These are phyloP conservation scores for Rhodosporidiobolus sp. DNA, from an alignment of 768 basidiomycete species.

Conservation along the genomic window DNA sequence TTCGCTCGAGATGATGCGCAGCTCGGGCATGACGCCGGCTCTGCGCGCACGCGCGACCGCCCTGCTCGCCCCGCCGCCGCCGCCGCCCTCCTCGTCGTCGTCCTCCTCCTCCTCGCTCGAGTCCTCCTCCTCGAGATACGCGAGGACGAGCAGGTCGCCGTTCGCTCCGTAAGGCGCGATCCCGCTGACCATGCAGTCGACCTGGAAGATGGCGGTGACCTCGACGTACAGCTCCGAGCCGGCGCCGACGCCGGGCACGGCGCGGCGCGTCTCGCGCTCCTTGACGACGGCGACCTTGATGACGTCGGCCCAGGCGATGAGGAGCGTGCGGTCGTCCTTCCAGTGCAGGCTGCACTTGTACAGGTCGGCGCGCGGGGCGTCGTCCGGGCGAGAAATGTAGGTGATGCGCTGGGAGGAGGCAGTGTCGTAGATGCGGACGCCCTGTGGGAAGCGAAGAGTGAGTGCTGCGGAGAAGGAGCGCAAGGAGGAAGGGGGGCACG, in stretches of 20 bases:
- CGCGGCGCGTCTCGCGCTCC: conserved; percentile 39
- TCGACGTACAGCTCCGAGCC: conserved; percentile 61
- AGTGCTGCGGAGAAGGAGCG: not conserved
- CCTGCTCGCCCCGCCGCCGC: conserved; percentile 61
- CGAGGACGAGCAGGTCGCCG: conserved; percentile 69
- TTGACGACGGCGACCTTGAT: conserved; percentile 80
- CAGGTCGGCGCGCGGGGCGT: conserved; percentile 85
- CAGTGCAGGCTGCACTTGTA: conserved; percentile 89
- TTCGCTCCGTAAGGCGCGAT: conserved; percentile 62
- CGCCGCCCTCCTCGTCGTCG: conserved; percentile 51
- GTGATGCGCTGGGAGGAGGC: conserved; percentile 71
- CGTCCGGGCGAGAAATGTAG: conserved; percentile 74
- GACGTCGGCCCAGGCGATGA: conserved; percentile 81
- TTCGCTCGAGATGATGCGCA: conserved; percentile 80
- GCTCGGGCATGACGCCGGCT: conserved; percentile 84
- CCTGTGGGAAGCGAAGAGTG: conserved; percentile 53
- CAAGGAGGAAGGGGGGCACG: conserved; percentile 46
- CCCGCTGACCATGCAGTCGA: conserved; percentile 94
- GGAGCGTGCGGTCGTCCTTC: conserved; percentile 85
- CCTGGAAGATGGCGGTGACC: conserved; percentile 82
- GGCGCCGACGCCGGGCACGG: conserved; percentile 11
- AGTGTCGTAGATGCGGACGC: conserved; percentile 90
- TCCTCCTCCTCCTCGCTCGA: conserved; percentile 47
- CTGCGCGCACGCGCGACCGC: conserved; percentile 70
- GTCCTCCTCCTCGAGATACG: conserved; percentile 58